These are phyloP conservation scores for Pezicula carpinea DNA, from an alignment of 2,329 filamentous ascomycete genomes.

Conservation along the genomic window DNA sequence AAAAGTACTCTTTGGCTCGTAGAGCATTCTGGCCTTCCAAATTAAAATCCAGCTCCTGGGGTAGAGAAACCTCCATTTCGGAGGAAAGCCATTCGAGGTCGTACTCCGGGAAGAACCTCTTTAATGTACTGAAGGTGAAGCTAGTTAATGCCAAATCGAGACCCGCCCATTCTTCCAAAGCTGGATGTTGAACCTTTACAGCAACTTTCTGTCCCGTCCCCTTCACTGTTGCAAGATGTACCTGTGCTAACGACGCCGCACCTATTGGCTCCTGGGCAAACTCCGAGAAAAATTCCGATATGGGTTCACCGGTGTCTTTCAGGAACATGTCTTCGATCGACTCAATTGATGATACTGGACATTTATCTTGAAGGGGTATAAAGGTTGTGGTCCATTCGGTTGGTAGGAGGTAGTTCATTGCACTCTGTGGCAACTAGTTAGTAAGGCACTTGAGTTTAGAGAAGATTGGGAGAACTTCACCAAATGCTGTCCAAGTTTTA, in stretches of 20 bases:
- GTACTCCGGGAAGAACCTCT: constrained; percentile 94
- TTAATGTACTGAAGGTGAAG: constrained; percentile 86
- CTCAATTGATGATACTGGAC: constrained; percentile 83
- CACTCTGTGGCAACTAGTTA: constrained; percentile 53
- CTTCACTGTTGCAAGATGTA: constrained; percentile 81
- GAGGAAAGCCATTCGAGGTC: constrained; percentile 92
- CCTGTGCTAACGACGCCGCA: constrained; percentile 89
- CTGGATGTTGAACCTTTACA: constrained; percentile 94
- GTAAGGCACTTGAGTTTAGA: constrained; percentile 15
- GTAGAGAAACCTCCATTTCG: constrained; percentile 88
- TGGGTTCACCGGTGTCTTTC: constrained; percentile 71
- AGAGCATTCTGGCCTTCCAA: constrained; percentile 81
- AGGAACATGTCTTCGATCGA: constrained; percentile 85
- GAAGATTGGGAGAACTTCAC: constrained; percentile 36
- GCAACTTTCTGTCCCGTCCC: constrained; percentile 83
- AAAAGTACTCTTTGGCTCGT: constrained; percentile 76
- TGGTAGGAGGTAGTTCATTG: constrained; percentile 91
- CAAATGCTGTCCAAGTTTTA: constrained; percentile 94
- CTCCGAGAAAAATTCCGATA: constrained; percentile 80
- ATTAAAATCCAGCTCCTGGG: constrained; percentile 85
- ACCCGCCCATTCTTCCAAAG: constrained; percentile 81
- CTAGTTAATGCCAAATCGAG: constrained; percentile 81
- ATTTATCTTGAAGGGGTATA: constrained; percentile 91
- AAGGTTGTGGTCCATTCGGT: constrained; percentile 94
- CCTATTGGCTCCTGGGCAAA: constrained; percentile 81